Base-by-base conservation (phyloP, 768 basidiomycete species). In the Auricularia auricula-judae region DNA sequence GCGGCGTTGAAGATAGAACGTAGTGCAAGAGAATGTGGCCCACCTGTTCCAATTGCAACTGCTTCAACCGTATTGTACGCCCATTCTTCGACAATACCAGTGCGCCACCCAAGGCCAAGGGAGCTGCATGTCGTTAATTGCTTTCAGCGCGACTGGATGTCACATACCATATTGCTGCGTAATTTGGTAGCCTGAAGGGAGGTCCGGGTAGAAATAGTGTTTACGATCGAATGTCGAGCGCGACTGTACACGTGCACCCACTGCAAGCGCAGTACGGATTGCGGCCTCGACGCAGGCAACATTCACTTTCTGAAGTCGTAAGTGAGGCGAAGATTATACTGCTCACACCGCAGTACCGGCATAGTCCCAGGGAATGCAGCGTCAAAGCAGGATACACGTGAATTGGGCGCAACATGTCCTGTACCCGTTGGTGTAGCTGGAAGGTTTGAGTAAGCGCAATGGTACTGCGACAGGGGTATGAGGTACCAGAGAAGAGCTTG, bases 161-260 rank as follows among this genome's bases (percentile, higher is more conserved):
- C 3, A 34, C 77, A 68, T 66, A 92, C 92, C 84, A 74, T 98
- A 97, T 67, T 92, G 89, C 72, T 98, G 95, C 0, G 95, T 99
- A 67, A 99, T 96, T 76, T 99, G 97, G 74, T 94, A 98, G 0
- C 96, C 96, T 3, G 88, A 81, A 0, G 97, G 94, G 42, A 97
- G 81, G 74, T 98, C 97, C 3, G 91, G 83, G 71, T 99, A 98
- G 74, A 98, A 98, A 73, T 99, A 99, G 73, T 98, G 97, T 72
- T 99, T 99, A 68, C 97, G 80, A 74, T 98, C 97, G 70, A 98
- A 98, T 0, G 90, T 82, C 0, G 93, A 96, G 21, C 81, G 79
- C 0, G 68, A 67, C 67, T 90, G 90, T 62, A 96, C 79, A 3
- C 81, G 67, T 12, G 85, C 79, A 39, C 82, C 75, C 29, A 98